Percentiles rank a stretch among this genome's conserved stretches.
Conservation (phyloP, 2,329 filamentous ascomycete genomes). For the Diatrype stigma region DNA sequence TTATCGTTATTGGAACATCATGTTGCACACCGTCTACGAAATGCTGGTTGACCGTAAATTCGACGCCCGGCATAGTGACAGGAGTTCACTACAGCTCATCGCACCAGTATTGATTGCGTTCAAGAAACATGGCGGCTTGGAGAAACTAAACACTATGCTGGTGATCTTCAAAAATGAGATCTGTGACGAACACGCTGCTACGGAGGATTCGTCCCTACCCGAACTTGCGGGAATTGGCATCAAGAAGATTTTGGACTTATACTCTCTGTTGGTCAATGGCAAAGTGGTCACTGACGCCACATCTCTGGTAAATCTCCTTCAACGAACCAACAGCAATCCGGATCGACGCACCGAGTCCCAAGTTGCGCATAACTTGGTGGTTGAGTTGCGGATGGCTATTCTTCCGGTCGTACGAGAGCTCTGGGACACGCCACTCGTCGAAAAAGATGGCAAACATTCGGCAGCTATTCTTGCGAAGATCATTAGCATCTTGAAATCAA, state of each 20-base stretch:
- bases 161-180: slow-evolving; percentile 61
- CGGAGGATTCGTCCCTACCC: slow-evolving; percentile 41
- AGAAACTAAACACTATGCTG: slow-evolving; percentile 68
- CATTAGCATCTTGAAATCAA: slow-evolving; percentile 76
- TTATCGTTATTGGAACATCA: slow-evolving; percentile 78
- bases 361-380: slow-evolving; percentile 68
- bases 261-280: slow-evolving; percentile 68
- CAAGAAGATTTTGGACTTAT: slow-evolving; percentile 81
- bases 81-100: slow-evolving; percentile 50
- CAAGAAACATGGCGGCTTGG: slow-evolving; percentile 74
- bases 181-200: slow-evolving; percentile 31
- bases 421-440: slow-evolving; percentile 81
- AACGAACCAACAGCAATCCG: slow-evolving; percentile 29
- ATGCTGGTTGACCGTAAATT: slow-evolving; percentile 67
- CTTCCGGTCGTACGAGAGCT: slow-evolving; percentile 71
- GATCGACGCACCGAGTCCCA: slow-evolving; percentile 39
- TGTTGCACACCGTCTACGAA: slow-evolving; percentile 72
- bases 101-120: slow-evolving; percentile 83
- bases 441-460: slow-evolving; percentile 58
- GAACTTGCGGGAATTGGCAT: slow-evolving; percentile 56
- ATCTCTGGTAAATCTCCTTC: slow-evolving; percentile 45
- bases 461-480: slow-evolving; percentile 72
- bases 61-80: slow-evolving; percentile 42
- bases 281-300: slow-evolving; percentile 78
- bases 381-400: slow-evolving; percentile 79